Conservation (phyloP, 176 grass and related monocot genomes). For the Aegilops bicornis region DNA sequence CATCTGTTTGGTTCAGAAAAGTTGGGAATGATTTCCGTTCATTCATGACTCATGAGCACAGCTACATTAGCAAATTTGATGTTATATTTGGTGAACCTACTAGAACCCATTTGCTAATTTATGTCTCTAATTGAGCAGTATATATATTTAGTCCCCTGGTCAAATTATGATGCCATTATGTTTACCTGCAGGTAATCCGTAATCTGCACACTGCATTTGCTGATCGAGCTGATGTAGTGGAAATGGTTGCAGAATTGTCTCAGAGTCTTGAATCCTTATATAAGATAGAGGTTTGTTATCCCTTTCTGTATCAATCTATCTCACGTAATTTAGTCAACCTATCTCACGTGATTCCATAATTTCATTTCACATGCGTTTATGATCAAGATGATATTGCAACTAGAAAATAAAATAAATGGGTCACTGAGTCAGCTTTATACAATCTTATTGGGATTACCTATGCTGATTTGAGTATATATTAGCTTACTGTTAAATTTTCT, state of each 20-base stretch:
- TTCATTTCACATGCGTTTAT: slow-evolving; percentile 13
- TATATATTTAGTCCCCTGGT: slow-evolving; percentile 1
- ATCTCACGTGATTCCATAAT: background rate
- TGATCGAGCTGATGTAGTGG: slow-evolving; percentile 67
- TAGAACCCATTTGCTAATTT: background rate
- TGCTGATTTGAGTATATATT: slow-evolving; percentile 25
- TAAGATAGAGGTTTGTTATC: slow-evolving; percentile 66
- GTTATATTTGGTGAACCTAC: slow-evolving; percentile 7
- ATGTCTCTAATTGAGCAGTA: background rate
- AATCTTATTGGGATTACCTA: background rate
- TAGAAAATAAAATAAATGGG: background rate
- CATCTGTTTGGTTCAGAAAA: background rate
- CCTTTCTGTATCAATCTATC: background rate
- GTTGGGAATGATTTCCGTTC: background rate
- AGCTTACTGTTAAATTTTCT: slow-evolving; percentile 11
- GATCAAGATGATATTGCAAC: background rate
- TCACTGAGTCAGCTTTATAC: background rate
- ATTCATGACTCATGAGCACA: background rate
- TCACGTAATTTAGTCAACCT: background rate
- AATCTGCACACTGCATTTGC: slow-evolving; percentile 74
- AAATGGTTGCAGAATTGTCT: slow-evolving; percentile 64
- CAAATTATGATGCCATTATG: slow-evolving; percentile 31
- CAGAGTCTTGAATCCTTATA: slow-evolving; percentile 78
- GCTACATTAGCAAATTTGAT: background rate
- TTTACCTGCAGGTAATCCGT: slow-evolving; percentile 66